These are phyloP conservation scores for Kuraishia floccosa DNA, from an alignment of 805 yeast species.

Conservation along the genomic window DNA sequence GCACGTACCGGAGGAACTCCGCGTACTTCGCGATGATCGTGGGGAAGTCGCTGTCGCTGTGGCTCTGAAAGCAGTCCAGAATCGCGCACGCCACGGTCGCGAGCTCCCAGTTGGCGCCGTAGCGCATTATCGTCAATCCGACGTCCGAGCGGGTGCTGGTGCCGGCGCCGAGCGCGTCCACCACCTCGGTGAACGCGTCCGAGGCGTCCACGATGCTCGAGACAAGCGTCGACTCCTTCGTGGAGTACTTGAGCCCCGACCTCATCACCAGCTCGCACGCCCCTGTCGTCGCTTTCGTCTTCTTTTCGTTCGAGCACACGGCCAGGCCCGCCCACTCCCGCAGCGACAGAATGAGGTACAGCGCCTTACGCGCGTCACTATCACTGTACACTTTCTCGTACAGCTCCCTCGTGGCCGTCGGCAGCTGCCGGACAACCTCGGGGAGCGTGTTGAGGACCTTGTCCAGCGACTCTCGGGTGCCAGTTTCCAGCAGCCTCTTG, in stretches of 20 bases:
- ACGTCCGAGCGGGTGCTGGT: constrained; percentile 37
- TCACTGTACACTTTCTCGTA: not conserved
- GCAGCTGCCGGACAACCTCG: constrained; percentile 10
- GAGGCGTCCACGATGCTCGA: constrained; percentile 27
- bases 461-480: too few relatives aligned
- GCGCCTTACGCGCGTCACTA: not conserved
- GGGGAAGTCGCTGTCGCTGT: constrained; percentile 6
- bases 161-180: constrained; percentile 13
- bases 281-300: constrained; percentile 18
- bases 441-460: constrained; percentile 9
- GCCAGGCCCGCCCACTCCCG: constrained; percentile 32
- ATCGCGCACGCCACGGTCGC: constrained; percentile 14
- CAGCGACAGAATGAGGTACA: constrained; percentile 40
- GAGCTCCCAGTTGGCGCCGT: constrained; percentile 39
- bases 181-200: constrained; percentile 13
- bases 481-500: constrained; percentile 4
- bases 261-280: constrained; percentile 43
- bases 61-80: constrained; percentile 7
- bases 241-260: constrained; percentile 63
- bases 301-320: constrained; percentile 19
- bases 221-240: constrained; percentile 39
- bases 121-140: constrained; percentile 47
- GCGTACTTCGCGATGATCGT: constrained; percentile 18
- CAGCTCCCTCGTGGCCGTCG: constrained; percentile 5
- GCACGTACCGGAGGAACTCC: constrained; percentile 19